phyloP scores from a whole-genome alignment of 2,329 filamentous ascomycete species.

The Phialocephala sp. region DNA sequence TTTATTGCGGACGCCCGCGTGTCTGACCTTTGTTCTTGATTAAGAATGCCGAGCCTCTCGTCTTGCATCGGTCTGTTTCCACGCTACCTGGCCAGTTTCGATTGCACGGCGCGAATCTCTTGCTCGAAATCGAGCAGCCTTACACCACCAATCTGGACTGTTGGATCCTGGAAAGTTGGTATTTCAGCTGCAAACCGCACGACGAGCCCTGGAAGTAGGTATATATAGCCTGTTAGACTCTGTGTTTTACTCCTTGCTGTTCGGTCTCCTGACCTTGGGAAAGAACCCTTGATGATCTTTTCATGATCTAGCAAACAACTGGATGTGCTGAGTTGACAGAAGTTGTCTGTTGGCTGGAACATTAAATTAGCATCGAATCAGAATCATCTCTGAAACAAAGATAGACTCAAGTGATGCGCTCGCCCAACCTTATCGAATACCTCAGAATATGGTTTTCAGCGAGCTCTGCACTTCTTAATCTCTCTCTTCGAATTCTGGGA shows the following conservation, averaged over 20 bases:
- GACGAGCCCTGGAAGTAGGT: neutral
- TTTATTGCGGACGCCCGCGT: neutral
- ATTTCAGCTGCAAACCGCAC: neutral
- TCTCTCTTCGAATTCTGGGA: too few species aligned
- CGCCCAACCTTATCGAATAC: too few species aligned
- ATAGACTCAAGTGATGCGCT: too few species aligned
- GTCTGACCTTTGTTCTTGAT: neutral
- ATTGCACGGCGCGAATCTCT: neutral
- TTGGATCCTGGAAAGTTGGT: neutral
- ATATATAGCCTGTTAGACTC: neutral
- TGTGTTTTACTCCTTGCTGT: neutral
- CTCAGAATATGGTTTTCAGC: too few species aligned
- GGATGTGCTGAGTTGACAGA: too few species aligned
- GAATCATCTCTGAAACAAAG: too few species aligned
- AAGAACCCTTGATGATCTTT: neutral
- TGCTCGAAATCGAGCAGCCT: neutral
- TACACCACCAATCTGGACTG: neutral
- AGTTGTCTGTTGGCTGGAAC: too few species aligned
- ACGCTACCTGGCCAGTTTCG: neutral
- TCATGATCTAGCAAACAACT: neutral
- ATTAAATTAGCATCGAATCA: too few species aligned
- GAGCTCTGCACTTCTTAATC: too few species aligned
- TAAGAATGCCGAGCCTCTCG: neutral
- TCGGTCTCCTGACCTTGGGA: neutral
- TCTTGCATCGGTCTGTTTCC: neutral